phyloP scores from a whole-genome alignment of 1,139 yeast genomes.

The Candida neerlandica region DNA sequence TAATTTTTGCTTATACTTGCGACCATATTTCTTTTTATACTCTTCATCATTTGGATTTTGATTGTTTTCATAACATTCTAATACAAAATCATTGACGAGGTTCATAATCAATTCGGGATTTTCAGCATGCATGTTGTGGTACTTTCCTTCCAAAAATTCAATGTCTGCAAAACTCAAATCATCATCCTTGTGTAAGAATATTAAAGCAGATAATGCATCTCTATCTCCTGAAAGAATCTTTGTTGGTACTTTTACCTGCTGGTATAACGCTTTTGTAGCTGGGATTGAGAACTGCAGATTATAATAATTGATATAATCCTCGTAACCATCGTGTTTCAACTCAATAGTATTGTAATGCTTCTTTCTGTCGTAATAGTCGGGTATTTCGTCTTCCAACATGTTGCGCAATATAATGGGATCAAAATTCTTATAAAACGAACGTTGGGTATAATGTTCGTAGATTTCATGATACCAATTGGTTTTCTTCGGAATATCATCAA shows the following conservation, averaged over 20 bases:
- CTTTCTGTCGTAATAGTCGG: slow-evolving; percentile 33
- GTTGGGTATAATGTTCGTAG: slow-evolving; percentile 40
- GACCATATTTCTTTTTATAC: slow-evolving; percentile 12
- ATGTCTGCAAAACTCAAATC: slow-evolving; percentile 10
- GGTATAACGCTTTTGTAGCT: slow-evolving; percentile 28
- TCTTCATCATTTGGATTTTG: slow-evolving; percentile 12
- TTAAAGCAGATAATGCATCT: slow-evolving; percentile 25
- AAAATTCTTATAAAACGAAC: slow-evolving; percentile 48
- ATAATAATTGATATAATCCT: slow-evolving; percentile 15
- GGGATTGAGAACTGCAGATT: slow-evolving; percentile 37
- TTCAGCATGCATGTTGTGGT: slow-evolving; percentile 56
- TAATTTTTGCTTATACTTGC: slow-evolving; percentile 13
- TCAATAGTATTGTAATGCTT: slow-evolving; percentile 33
- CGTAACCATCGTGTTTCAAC: slow-evolving; percentile 16
- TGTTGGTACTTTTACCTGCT: slow-evolving; percentile 43
- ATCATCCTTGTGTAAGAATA: slow-evolving; percentile 2
- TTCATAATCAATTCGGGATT: slow-evolving; percentile 46
- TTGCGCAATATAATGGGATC: slow-evolving; percentile 50
- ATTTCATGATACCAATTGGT: slow-evolving; percentile 38
- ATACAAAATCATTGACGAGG: slow-evolving; percentile 12
- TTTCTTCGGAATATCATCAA: slow-evolving; percentile 15
- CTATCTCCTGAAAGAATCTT: slow-evolving; percentile 49
- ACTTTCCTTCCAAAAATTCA: slow-evolving; percentile 40
- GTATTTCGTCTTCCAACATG: slow-evolving; percentile 41
- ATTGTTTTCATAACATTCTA: slow-evolving; percentile 7